A percentile compares a stretch with the other conserved stretches of the same genome.
phyloP scores from a whole-genome alignment of 2,329 filamentous ascomycete species.

The Diaporthe amygdali region DNA sequence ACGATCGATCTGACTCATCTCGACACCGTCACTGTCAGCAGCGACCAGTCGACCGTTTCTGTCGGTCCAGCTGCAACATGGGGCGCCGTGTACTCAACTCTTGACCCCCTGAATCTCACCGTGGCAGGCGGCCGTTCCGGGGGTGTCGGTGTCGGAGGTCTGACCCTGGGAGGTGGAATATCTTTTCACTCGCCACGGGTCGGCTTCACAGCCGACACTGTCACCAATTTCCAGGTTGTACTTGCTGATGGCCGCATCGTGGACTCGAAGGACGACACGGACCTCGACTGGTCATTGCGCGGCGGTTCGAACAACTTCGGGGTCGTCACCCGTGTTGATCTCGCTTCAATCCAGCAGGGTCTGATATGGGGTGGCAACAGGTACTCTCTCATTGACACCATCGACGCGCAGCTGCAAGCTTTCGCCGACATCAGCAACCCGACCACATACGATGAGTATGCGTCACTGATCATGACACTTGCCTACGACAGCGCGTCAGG shows the following conservation, averaged over 20 bases:
- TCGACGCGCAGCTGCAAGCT: too few relatives aligned
- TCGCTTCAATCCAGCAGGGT: background rate
- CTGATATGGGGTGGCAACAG: background rate
- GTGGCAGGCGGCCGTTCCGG: conserved; percentile 22
- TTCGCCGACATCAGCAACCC: too few relatives aligned
- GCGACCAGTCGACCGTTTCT: background rate
- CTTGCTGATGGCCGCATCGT: background rate
- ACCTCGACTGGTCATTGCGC: background rate
- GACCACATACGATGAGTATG: too few relatives aligned
- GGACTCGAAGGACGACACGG: background rate
- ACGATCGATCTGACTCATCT: background rate
- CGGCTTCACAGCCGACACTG: background rate
- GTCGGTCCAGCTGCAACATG: background rate
- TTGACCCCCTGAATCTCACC: conserved; percentile 23
- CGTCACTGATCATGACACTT: too few relatives aligned
- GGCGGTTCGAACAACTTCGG: conserved; percentile 9
- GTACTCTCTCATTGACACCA: too few relatives aligned
- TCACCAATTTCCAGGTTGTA: background rate
- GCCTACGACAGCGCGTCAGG: too few relatives aligned
- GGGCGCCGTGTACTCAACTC: conserved; percentile 22
- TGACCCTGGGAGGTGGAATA: conserved; percentile 20
- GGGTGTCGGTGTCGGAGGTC: conserved; percentile 26
- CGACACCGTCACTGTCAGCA: background rate
- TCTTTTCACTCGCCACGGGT: background rate
- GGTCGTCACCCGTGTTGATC: background rate